Evolutionary conservation across 140 eudicot species (phyloP).

Genomic region (Flaveria floridana): DNA sequence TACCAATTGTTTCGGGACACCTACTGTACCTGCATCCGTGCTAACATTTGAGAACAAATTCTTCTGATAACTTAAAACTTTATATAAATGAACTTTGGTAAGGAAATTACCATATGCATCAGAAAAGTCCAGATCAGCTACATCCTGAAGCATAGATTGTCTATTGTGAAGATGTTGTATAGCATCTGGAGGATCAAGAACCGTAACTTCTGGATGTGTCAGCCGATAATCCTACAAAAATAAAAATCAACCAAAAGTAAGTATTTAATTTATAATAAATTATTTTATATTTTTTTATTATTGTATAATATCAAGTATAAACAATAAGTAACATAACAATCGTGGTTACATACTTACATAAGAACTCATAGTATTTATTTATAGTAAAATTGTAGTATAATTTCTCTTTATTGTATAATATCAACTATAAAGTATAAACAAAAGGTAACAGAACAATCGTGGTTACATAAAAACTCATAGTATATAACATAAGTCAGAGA

Average conservation of each 20-base stretch:
- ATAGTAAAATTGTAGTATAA: background rate
- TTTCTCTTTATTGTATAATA: background rate
- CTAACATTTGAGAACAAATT: conserved; percentile 14
- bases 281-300: background rate
- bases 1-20: conserved; percentile 83
- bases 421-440: background rate
- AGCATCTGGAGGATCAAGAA: conserved; percentile 95
- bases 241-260: conserved; percentile 21
- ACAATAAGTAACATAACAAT: background rate
- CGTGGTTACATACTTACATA: conserved; percentile 12
- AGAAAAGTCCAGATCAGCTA: conserved; percentile 75
- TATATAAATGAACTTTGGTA: background rate
- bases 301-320: background rate
- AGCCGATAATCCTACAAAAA: conserved; percentile 67
- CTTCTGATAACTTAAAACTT: background rate
- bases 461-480: conserved; percentile 1
- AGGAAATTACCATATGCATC: conserved; percentile 59
- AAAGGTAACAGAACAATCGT: background rate
- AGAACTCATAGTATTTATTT: background rate
- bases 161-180: conserved; percentile 82
- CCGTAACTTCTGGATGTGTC: conserved; percentile 90
- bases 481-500: background rate
- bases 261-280: background rate
- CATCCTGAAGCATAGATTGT: conserved; percentile 93
- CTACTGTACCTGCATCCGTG: conserved; percentile 64